Evolutionary conservation across 1,284 basidiomycete genomes (phyloP).

Genomic region (Rhodotorula sp.): DNA sequence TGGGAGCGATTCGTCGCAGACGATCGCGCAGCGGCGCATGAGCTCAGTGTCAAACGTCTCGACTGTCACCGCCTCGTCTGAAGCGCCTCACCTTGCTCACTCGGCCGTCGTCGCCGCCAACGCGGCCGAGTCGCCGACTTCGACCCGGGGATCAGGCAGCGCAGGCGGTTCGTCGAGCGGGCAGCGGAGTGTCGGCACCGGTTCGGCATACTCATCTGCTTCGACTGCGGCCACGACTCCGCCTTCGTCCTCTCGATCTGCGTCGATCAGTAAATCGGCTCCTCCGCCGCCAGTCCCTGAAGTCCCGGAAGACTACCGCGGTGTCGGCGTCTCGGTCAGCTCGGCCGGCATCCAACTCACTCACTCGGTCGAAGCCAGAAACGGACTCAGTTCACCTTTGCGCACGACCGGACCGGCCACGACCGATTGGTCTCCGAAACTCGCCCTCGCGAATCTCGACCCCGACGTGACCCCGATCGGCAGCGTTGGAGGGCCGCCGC

Average conservation of each 20-base stretch:
- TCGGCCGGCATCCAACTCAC: conserved; percentile 30
- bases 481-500: background rate
- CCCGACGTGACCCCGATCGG: background rate
- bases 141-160: background rate
- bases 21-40: background rate
- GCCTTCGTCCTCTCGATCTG: background rate
- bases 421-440: background rate
- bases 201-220: background rate
- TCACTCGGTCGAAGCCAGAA: conserved; percentile 1
- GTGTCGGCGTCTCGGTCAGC: conserved; percentile 29
- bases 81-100: background rate
- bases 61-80: background rate
- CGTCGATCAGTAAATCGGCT: background rate
- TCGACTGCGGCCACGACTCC: background rate
- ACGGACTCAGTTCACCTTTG: background rate
- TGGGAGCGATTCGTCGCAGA: background rate
- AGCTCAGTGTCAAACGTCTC: background rate
- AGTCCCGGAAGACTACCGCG: conserved; percentile 1
- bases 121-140: background rate
- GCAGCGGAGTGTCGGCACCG: too few relatives aligned
- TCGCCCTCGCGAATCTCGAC: background rate
- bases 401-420: background rate
- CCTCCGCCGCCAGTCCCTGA: background rate
- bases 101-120: background rate
- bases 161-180: background rate